Evolutionary conservation across 192 early-diverging fungal species (phyloP), one percentile per base, ranked within the genome.

Genomic region (Jimgerdemannia lactiflua): DNA sequence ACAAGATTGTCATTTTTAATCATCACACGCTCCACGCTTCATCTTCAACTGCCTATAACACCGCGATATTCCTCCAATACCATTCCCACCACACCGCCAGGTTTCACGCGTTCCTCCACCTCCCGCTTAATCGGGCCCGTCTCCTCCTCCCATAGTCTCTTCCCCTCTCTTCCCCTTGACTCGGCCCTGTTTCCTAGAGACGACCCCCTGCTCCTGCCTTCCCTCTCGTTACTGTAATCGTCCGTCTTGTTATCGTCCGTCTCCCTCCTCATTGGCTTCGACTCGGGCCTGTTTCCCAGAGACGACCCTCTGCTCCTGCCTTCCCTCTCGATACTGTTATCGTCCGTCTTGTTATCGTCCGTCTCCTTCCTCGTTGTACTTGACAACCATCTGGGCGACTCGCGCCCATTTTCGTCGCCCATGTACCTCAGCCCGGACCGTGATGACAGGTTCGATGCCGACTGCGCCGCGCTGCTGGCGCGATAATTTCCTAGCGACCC

Each of bases 91-190:
- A 59, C 49, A 59, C 14, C 49, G 14, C 49, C 14, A 59, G 8
- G 8, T 59, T 59, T 67, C 1, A 7, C 43, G 19, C 67, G 41
- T 39, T 20, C 20, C 40, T 44, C 42, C 29, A 70, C 29, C 39
- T 68, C 68, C 67, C 72, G 41, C 63, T 49, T 54, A 18, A 69
- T 39, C 67, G 67, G 41, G 64, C 29, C 42, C 43, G 42, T 66
- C 42, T 42, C 59, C 63, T 59, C 39, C 4, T 43, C 64, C 43
- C 74, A 67, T 44, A 14, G 43, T 42, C 68, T 70, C 54, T 69
- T 63, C 67, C 43, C 77, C 65, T 43, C 64, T 42, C n/a, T 70
- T 40, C 9, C n/a, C 70, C 42, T 49, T 14, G 67, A 43, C 49
- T 59, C 49, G 49, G 49, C 49, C 14, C 49, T 59, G 29, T 59